phyloP scores from a whole-genome alignment of 495 filamentous ascomycete genomes.

The Pyrenula aspistea region DNA sequence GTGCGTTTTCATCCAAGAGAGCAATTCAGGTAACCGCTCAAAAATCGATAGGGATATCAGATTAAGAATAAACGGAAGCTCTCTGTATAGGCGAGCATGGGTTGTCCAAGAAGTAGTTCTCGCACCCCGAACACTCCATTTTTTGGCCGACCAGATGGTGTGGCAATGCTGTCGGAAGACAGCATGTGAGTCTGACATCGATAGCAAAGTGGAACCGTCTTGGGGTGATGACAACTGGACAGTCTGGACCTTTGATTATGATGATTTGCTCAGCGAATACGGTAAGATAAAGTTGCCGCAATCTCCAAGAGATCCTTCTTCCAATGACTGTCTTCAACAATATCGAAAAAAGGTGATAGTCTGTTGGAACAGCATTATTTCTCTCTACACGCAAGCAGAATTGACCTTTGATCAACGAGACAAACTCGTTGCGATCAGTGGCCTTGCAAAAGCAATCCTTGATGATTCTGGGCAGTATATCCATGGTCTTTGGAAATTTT shows the following conservation, averaged over 20 bases:
- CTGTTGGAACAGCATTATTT: not conserved
- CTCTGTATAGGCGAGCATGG: not conserved
- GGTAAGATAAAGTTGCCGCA: not conserved
- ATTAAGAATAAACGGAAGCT: not conserved
- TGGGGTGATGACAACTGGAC: not conserved
- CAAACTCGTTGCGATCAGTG: conserved; percentile 13
- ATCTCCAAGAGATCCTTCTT: not conserved
- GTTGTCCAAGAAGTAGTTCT: not conserved
- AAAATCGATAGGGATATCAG: not conserved
- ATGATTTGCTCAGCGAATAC: not conserved
- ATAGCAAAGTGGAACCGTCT: not conserved
- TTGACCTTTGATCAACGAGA: conserved; percentile 1
- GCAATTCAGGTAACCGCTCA: not conserved
- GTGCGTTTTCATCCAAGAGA: not conserved
- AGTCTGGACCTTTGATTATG: not conserved
- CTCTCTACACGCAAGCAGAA: not conserved
- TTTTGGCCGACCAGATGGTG: not conserved
- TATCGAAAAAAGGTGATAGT: not conserved
- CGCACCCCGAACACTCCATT: not conserved
- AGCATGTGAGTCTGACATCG: not conserved
- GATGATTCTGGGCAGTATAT: not conserved
- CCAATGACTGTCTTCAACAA: not conserved
- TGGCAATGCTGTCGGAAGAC: not conserved
- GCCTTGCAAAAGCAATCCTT: conserved; percentile 1
- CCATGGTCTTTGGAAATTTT: not conserved